Conservation (phyloP, 1,284 basidiomycete genomes). For the Pholiota adiposa region DNA sequence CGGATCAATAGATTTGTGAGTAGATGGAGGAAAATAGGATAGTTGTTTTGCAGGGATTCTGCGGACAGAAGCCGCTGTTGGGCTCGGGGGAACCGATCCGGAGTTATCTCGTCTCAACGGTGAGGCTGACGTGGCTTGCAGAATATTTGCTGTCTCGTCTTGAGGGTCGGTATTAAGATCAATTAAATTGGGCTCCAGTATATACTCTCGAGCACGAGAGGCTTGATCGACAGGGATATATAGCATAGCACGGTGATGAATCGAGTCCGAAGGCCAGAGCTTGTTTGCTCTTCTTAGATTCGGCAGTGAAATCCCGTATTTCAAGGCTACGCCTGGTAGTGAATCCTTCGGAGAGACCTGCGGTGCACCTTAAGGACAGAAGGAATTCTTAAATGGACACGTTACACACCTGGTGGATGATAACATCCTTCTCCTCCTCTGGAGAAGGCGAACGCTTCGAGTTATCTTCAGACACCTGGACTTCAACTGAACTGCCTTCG, state of each 20-base stretch:
- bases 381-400: background rate
- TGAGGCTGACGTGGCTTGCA: conserved; percentile 17
- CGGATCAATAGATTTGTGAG: conserved; percentile 21
- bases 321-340: conserved; percentile 82
- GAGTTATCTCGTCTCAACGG: conserved; percentile 14
- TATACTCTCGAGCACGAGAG: conserved; percentile 35
- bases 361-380: background rate
- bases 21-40: conserved; percentile 63
- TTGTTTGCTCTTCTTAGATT: conserved; percentile 88
- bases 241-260: conserved; percentile 83
- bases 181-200: conserved; percentile 30
- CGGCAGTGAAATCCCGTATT: conserved; percentile 83
- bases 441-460: conserved; percentile 13
- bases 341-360: conserved; percentile 79
- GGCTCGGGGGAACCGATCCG: conserved; percentile 17
- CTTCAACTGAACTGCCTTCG: conserved; percentile 36
- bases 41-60: conserved; percentile 58
- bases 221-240: conserved; percentile 73
- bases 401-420: conserved; percentile 55
- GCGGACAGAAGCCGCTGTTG: conserved; percentile 38
- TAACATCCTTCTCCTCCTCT: conserved; percentile 50
- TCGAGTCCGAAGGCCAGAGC: conserved; percentile 88
- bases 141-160: conserved; percentile 14
- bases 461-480: conserved; percentile 23
- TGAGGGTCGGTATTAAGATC: conserved; percentile 25